These are phyloP conservation scores for Scutellaria barbata DNA, from an alignment of 257 asterid genomes.

Conservation along the genomic window DNA sequence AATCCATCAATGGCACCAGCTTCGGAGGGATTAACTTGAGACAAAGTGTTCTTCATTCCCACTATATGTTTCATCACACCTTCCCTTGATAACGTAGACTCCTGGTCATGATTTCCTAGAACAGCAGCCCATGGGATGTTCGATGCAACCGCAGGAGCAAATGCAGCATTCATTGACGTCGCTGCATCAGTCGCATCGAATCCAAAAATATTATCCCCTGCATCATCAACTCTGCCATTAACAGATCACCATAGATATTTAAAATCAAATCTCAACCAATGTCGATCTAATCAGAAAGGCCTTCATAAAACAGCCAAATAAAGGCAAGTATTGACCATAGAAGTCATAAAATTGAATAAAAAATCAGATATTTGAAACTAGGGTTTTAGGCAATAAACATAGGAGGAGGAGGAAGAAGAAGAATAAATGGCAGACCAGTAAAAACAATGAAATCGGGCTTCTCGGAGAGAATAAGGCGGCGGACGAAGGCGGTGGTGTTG, in stretches of 20 bases:
- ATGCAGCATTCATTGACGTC: conserved; percentile 78
- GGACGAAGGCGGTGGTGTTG: conserved; percentile 82
- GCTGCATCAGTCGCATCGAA: conserved; percentile 73
- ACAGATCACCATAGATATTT: not conserved
- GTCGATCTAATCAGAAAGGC: not conserved
- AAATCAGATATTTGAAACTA: not conserved
- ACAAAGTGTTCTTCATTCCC: conserved; percentile 74
- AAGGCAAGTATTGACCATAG: too few relatives aligned
- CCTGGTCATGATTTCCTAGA: conserved; percentile 94
- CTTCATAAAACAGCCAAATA: too few relatives aligned
- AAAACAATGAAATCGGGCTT: conserved; percentile 83
- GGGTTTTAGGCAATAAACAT: not conserved
- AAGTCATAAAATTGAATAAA: not conserved
- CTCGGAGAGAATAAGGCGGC: conserved; percentile 72
- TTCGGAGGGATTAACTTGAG: conserved; percentile 68
- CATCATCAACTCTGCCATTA: conserved; percentile 17
- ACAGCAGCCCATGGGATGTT: conserved; percentile 94
- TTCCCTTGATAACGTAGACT: conserved; percentile 75
- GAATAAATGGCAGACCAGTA: conserved; percentile 55
- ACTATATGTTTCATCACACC: conserved; percentile 79
- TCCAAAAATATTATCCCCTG: conserved; percentile 93
- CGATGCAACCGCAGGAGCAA: conserved; percentile 74
- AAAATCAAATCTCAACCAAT: conserved; percentile 3
- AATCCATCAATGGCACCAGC: conserved; percentile 69
- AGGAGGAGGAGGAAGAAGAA: not conserved